A percentile compares a stretch with the other conserved stretches of the same genome.
Conservation (phyloP, 2,329 filamentous ascomycete species). For the Curvularia spicifera region DNA sequence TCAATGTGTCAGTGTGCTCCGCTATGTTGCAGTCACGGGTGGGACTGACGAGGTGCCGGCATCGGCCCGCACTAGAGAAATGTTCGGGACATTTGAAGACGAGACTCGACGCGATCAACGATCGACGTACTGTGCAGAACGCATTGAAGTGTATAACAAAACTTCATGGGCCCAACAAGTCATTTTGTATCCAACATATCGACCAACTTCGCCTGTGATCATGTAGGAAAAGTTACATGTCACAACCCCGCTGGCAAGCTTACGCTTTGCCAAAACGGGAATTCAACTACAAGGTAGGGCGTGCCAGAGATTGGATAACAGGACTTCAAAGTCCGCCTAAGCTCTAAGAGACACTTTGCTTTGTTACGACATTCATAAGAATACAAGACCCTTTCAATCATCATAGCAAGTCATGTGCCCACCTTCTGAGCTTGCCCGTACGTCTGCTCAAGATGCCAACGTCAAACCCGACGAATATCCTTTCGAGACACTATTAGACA, state of each 20-base stretch:
- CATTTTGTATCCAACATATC: neutral
- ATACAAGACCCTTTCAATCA: neutral
- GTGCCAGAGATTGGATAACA: neutral
- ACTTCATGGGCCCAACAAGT: neutral
- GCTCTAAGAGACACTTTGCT: neutral
- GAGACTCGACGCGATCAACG: neutral
- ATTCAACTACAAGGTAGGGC: constrained; percentile 6
- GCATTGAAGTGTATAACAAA: neutral
- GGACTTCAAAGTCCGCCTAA: neutral
- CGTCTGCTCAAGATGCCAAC: neutral
- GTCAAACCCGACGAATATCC: neutral
- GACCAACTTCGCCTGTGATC: neutral
- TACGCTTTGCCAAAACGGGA: constrained; percentile 10
- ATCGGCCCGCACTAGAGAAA: constrained; percentile 1
- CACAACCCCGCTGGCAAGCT: neutral
- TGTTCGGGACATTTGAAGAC: neutral
- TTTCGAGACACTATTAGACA: constrained; percentile 3
- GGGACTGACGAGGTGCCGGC: constrained; percentile 1
- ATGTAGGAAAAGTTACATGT: neutral
- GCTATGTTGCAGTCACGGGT: neutral
- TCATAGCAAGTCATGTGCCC: constrained; percentile 24
- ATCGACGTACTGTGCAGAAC: neutral
- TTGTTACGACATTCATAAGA: neutral
- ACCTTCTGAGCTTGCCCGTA: constrained; percentile 18
- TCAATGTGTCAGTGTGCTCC: constrained; percentile 1